These are phyloP conservation scores for Pestalotiopsis sp. DNA, from an alignment of 2,329 filamentous ascomycete genomes.

Conservation along the genomic window DNA sequence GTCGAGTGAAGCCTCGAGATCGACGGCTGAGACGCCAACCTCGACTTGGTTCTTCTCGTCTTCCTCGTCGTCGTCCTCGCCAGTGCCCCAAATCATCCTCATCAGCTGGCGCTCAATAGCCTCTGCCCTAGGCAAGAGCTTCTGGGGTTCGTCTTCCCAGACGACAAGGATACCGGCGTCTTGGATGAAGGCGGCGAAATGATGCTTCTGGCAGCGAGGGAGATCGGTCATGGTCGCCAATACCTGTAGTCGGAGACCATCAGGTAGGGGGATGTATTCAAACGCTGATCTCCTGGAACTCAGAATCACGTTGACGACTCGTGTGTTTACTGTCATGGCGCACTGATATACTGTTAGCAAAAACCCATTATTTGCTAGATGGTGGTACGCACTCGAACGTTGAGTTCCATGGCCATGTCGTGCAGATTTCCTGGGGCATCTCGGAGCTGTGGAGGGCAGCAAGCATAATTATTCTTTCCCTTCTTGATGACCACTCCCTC, in stretches of 20 bases:
- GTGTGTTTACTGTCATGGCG: conserved; percentile 69
- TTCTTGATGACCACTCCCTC: conserved; percentile 45
- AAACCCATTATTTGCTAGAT: background rate
- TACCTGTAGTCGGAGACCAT: conserved; percentile 64
- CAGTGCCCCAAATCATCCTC: conserved; percentile 58
- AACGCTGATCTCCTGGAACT: conserved; percentile 43
- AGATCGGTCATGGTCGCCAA: conserved; percentile 59
- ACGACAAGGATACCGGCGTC: conserved; percentile 61
- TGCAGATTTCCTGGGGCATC: conserved; percentile 36
- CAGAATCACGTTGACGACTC: conserved; percentile 64
- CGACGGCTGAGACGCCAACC: conserved; percentile 43
- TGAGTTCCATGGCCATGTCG: conserved; percentile 39
- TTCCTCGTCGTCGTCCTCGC: conserved; percentile 43
- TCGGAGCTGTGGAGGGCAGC: conserved; percentile 40
- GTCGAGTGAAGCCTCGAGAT: conserved; percentile 41
- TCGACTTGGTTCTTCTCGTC: conserved; percentile 32
- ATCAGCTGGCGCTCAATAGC: conserved; percentile 57
- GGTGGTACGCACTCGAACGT: conserved; percentile 36
- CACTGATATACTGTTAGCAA: conserved; percentile 35
- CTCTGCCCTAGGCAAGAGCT: conserved; percentile 53
- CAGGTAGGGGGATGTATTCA: conserved; percentile 59
- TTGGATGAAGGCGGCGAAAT: conserved; percentile 66
- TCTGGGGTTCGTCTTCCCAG: conserved; percentile 65
- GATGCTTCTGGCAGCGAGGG: conserved; percentile 63
- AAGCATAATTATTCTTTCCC: conserved; percentile 38